Base-by-base conservation (phyloP, 352 stramenopile species). In the Phytophthora quininea region DNA sequence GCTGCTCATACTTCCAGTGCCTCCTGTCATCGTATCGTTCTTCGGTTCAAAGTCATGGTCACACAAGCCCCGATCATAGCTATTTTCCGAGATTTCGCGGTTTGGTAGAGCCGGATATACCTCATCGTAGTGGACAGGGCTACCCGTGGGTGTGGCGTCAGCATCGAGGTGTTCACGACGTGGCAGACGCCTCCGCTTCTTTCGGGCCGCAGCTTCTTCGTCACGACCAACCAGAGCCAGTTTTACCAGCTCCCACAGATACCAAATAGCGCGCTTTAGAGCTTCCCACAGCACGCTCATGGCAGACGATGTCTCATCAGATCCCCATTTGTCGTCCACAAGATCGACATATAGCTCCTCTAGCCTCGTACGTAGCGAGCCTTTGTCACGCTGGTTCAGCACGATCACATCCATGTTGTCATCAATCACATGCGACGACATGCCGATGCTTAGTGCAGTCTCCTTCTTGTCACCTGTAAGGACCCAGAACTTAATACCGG, bases 401-500 rank as follows among this genome's bases (percentile, higher is more conserved):
- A 96, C 87, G 45, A 97, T 92, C 3, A 97, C 89, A 61, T 96
- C 87, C 89, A 97, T 97, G 38, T 95, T 91, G 64, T 95, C 86
- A 58, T 93, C 86, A 33, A 97, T 97, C 42, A 96, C 86, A 49
- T 97, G 87, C 19, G 88, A 96, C 14, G 89, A 95, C 86, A 96
- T 95, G 31, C 89, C 89, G 29, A 96, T 95, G 54, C 86, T 95
- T 11, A 95, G 67, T 8, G 89, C 89, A 2, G 89, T 96, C 69
- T 96, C 89, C 65, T 95, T 95, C 57, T 96, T 96, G 73, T 96
- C 89, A 29, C 89, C 96, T 0, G 96, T 99, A 30, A 99, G 80
- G 31, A 99, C 92, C 96, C 96, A 99, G 46, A 98, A 92, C 60
- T 98, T 98, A 65, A 99, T 98, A 3, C 95, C 95, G 7, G 96